These are phyloP conservation scores for Linaria vulgaris DNA, from an alignment of 257 asterid species.

Conservation along the genomic window DNA sequence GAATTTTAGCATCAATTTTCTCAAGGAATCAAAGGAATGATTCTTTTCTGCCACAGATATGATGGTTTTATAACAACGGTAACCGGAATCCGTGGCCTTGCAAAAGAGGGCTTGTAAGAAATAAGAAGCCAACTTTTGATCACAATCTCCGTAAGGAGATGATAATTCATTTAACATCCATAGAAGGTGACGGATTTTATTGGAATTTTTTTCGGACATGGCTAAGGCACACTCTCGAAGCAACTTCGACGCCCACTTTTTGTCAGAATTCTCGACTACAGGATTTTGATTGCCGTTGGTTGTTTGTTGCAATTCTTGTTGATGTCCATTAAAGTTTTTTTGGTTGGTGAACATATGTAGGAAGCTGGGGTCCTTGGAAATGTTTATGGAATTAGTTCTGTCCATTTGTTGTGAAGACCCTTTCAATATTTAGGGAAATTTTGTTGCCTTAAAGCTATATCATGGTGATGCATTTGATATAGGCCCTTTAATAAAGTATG, in stretches of 20 bases:
- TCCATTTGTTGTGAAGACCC: conserved; percentile 45
- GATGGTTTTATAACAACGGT: conserved; percentile 63
- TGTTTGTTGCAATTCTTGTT: conserved; percentile 34
- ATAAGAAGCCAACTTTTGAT: conserved; percentile 74
- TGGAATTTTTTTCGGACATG: conserved; percentile 58
- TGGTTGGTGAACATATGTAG: conserved; percentile 35
- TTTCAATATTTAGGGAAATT: conserved; percentile 12
- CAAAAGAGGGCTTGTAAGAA: conserved; percentile 84
- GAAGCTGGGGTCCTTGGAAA: conserved; percentile 38
- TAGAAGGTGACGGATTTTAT: conserved; percentile 65
- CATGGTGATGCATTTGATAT: conserved; percentile 31
- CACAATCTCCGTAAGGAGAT: conserved; percentile 93
- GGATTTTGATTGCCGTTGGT: conserved; percentile 25
- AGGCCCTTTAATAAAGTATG: conserved; percentile 18
- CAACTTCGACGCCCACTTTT: conserved; percentile 66
- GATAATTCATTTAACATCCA: conserved; percentile 95
- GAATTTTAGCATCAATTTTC: conserved; percentile 60
- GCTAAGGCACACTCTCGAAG: conserved; percentile 75
- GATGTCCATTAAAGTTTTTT: conserved; percentile 27
- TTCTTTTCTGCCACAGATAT: conserved; percentile 51
- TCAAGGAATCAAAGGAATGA: conserved; percentile 61
- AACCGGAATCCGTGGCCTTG: conserved; percentile 71
- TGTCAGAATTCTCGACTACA: conserved; percentile 30
- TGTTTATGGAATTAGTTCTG: conserved; percentile 35
- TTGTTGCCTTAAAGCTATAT: conserved; percentile 29